phyloP scores from a whole-genome alignment of 1,284 basidiomycete species.

The Schizophyllum commune region DNA sequence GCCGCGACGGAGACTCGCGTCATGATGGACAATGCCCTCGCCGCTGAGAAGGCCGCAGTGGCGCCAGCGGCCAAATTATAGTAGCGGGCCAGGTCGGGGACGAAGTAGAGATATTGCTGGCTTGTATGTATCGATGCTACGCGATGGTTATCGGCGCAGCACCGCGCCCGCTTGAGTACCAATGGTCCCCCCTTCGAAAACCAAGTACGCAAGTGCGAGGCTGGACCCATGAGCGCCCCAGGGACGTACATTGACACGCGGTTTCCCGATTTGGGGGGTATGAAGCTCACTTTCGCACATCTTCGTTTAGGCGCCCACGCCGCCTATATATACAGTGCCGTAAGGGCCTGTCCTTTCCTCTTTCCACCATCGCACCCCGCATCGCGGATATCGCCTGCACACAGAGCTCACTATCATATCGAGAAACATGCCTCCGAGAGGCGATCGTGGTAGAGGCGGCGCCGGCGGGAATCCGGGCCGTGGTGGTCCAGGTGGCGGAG shows the following conservation, averaged over 20 bases:
- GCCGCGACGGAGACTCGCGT: slow-evolving; percentile 70
- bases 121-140: neutral
- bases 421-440: slow-evolving; percentile 6
- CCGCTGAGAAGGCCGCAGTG: slow-evolving; percentile 14
- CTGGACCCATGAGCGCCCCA: too few relatives aligned
- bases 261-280: neutral
- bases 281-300: neutral
- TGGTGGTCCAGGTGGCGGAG: slow-evolving; percentile 19
- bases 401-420: neutral
- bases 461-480: slow-evolving; percentile 20
- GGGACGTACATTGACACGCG: too few relatives aligned
- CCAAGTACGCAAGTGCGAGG: neutral
- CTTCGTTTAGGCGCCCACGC: neutral
- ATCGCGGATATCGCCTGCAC: neutral
- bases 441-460: slow-evolving; percentile 22
- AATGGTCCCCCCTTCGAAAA: neutral
- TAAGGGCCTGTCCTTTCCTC: neutral
- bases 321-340: neutral
- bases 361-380: neutral
- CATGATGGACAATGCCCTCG: slow-evolving; percentile 65
- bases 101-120: neutral
- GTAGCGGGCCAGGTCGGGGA: neutral
- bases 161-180: neutral
- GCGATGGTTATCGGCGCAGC: neutral
- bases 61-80: neutral